phyloP scores from a whole-genome alignment of 2,329 filamentous ascomycete species.

The Coniochaeta hoffmannii region DNA sequence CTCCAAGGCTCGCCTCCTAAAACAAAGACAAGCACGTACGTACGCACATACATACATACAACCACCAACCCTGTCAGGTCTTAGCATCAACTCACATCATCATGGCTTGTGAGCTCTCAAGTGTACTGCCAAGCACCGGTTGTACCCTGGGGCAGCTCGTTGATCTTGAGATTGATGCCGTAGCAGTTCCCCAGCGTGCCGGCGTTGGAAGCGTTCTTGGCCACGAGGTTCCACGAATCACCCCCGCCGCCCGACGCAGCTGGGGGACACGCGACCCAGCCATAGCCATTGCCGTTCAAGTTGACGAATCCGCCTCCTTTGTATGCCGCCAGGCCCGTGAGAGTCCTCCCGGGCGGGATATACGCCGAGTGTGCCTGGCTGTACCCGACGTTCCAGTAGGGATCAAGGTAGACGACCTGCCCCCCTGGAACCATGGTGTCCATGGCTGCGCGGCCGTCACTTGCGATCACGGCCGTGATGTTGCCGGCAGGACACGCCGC shows the following conservation, averaged over 20 bases:
- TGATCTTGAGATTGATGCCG: slow-evolving; percentile 21
- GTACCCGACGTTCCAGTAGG: slow-evolving; percentile 20
- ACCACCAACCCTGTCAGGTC: no score
- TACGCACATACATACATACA: no score
- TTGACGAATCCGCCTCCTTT: slow-evolving; percentile 24
- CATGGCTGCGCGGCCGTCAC: slow-evolving; percentile 15
- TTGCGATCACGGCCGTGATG: slow-evolving; percentile 16
- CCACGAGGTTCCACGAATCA: slow-evolving; percentile 17
- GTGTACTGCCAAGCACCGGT: slow-evolving; percentile 23
- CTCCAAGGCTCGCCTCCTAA: no score
- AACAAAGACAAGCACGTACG: no score
- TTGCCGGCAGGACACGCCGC: slow-evolving; percentile 19
- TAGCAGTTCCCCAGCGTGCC: slow-evolving; percentile 13
- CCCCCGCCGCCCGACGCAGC: slow-evolving; percentile 12
- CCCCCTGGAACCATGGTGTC: slow-evolving; percentile 24
- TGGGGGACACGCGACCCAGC: slow-evolving; percentile 21
- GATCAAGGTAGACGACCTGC: slow-evolving; percentile 21
- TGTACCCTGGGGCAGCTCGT: slow-evolving; percentile 11
- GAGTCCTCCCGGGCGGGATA: slow-evolving; percentile 18
- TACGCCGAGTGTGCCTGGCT: slow-evolving; percentile 25
- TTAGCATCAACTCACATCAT: no score
- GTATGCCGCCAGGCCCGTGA: slow-evolving; percentile 21
- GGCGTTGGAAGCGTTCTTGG: slow-evolving; percentile 17
- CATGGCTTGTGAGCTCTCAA: slow-evolving; percentile 4
- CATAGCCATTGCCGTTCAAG: slow-evolving; percentile 21